A percentile compares a stretch with the other conserved stretches of the same genome.
Conservation (phyloP, 495 filamentous ascomycete species). For the Penicillium manginii region DNA sequence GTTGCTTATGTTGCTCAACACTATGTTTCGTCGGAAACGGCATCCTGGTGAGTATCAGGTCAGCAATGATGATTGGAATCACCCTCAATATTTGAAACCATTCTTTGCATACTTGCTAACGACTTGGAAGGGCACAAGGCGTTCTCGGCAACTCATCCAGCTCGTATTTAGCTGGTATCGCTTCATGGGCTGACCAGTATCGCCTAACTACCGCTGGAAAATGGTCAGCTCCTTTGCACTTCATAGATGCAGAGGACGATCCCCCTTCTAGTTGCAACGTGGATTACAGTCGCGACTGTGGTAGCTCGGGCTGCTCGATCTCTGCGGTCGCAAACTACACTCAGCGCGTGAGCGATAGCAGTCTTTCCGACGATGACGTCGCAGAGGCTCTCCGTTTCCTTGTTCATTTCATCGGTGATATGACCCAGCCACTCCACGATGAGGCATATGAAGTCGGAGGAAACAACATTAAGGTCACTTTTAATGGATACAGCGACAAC, state of each 20-base stretch:
- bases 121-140: slow-evolving; percentile 23
- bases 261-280: slow-evolving; percentile 62
- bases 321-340: slow-evolving; percentile 65
- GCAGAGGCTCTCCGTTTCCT: slow-evolving; percentile 54
- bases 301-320: slow-evolving; percentile 58
- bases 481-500: slow-evolving; percentile 56
- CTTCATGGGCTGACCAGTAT: slow-evolving; percentile 66
- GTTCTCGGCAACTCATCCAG: slow-evolving; percentile 42
- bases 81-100: too few relatives aligned
- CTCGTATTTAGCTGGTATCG: slow-evolving; percentile 61
- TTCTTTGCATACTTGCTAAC: slow-evolving; percentile 5
- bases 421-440: slow-evolving; percentile 66
- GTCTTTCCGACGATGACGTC: slow-evolving; percentile 18
- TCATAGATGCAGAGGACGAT: slow-evolving; percentile 66
- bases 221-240: slow-evolving; percentile 60
- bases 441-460: slow-evolving; percentile 61
- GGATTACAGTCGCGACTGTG: slow-evolving; percentile 60
- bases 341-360: slow-evolving; percentile 25
- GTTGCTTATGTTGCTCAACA: slow-evolving; percentile 61
- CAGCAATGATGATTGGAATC: neutral
- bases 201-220: slow-evolving; percentile 55
- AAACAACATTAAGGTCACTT: slow-evolving; percentile 62
- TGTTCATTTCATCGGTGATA: slow-evolving; percentile 64
- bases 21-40: slow-evolving; percentile 49
- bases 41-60: slow-evolving; percentile 32